Evolutionary conservation across 768 basidiomycete genomes (phyloP).

Genomic region (Lactarius psammicola): DNA sequence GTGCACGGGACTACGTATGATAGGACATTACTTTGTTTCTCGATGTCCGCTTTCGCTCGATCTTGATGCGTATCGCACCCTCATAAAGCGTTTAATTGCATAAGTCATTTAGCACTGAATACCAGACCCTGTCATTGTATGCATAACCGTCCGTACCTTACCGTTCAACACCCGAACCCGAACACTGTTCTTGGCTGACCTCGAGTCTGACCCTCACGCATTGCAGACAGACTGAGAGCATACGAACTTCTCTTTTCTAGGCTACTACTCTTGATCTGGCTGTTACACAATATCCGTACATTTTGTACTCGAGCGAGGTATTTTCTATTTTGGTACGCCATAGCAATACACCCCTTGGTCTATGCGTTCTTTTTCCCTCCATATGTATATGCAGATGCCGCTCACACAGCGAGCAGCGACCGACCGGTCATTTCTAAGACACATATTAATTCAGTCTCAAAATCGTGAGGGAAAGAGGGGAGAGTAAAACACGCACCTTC

Average conservation of each 20-base stretch:
- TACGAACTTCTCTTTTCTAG: neutral
- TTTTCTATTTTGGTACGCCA: neutral
- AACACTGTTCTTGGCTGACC: neutral
- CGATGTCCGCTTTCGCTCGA: neutral
- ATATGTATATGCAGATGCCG: neutral
- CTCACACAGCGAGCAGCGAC: conserved; percentile 43
- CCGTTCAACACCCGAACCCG: no score
- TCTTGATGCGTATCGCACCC: neutral
- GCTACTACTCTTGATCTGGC: neutral
- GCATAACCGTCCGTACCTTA: neutral
- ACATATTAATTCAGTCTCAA: neutral
- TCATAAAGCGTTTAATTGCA: neutral
- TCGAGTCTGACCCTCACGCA: neutral
- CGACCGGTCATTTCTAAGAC: conserved; percentile 53
- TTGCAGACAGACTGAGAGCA: no score
- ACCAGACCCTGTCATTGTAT: conserved; percentile 2
- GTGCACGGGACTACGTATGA: neutral
- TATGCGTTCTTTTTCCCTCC: neutral
- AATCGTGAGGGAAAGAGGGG: neutral
- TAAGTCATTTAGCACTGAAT: neutral
- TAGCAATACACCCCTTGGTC: neutral
- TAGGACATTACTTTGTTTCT: neutral
- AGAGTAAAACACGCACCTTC: conserved; percentile 48
- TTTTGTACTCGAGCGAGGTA: neutral
- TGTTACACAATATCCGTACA: neutral